Conservation (phyloP, 2,329 filamentous ascomycete species). For the Talaromyces sp. region DNA sequence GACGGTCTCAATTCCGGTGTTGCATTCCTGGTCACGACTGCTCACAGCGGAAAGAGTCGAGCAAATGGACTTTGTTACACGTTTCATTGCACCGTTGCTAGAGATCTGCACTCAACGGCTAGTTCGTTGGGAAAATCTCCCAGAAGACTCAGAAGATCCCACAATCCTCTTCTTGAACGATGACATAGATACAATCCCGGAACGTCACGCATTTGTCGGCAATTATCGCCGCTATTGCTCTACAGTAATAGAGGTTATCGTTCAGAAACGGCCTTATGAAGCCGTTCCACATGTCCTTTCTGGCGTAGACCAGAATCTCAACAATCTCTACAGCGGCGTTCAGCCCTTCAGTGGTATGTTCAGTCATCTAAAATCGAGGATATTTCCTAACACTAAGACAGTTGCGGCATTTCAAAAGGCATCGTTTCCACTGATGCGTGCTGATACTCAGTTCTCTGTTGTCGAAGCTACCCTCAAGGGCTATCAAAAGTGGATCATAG, state of each 20-base stretch:
- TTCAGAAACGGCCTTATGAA: constrained; percentile 75
- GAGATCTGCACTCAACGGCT: constrained; percentile 80
- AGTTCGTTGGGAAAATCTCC: constrained; percentile 81
- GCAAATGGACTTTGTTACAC: constrained; percentile 53
- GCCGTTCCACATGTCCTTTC: constrained; percentile 84
- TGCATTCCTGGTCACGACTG: constrained; percentile 85
- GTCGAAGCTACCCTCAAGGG: constrained; percentile 87
- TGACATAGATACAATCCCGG: constrained; percentile 91
- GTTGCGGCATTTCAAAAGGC: constrained; percentile 40
- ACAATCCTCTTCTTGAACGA: constrained; percentile 81
- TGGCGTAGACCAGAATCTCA: constrained; percentile 69
- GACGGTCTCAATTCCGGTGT: constrained; percentile 85
- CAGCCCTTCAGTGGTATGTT: constrained; percentile 63
- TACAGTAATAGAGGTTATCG: constrained; percentile 81
- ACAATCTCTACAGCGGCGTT: constrained; percentile 69
- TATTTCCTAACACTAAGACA: constrained; percentile 18
- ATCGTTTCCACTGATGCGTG: constrained; percentile 55
- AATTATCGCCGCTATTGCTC: constrained; percentile 92
- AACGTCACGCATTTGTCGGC: constrained; percentile 89
- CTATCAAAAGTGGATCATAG: constrained; percentile 72
- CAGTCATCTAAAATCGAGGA: neutral
- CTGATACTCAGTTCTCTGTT: constrained; percentile 86
- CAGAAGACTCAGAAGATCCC: constrained; percentile 74
- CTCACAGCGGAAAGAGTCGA: constrained; percentile 69
- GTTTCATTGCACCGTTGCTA: constrained; percentile 69